phyloP scores from a whole-genome alignment of 2,329 filamentous ascomycete genomes.

The Exophiala sideris region DNA sequence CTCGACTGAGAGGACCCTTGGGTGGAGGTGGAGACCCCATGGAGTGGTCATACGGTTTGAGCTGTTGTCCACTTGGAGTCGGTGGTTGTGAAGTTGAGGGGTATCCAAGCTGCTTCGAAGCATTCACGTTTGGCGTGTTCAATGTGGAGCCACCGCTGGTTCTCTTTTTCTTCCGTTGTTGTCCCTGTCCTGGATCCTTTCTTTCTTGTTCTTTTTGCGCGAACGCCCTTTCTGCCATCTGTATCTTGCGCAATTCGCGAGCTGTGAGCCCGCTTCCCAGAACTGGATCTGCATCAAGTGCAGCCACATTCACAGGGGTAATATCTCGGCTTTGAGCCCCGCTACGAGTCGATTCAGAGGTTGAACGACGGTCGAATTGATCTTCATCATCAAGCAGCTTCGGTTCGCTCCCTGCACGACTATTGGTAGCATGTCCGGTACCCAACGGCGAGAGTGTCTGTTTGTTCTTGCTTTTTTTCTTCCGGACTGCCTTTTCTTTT shows the following conservation, averaged over 20 bases:
- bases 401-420: slow-evolving; percentile 59
- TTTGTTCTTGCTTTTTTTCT: slow-evolving; percentile 49
- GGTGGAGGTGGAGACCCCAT: slow-evolving; percentile 38
- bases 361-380: slow-evolving; percentile 54
- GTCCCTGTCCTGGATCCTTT: slow-evolving; percentile 38
- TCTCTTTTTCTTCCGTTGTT: slow-evolving; percentile 56
- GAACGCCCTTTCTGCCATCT: slow-evolving; percentile 61
- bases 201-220: slow-evolving; percentile 59
- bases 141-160: slow-evolving; percentile 54
- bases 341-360: slow-evolving; percentile 54
- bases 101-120: slow-evolving; percentile 23
- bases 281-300: slow-evolving; percentile 37
- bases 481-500: slow-evolving; percentile 45
- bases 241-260: slow-evolving; percentile 61
- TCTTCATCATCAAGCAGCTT: slow-evolving; percentile 55
- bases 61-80: slow-evolving; percentile 12
- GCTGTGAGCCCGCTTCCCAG: slow-evolving; percentile 55
- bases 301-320: slow-evolving; percentile 54
- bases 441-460: slow-evolving; percentile 53
- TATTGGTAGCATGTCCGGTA: slow-evolving; percentile 52
- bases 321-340: slow-evolving; percentile 60
- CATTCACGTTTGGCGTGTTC: slow-evolving; percentile 47
- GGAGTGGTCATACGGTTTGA: slow-evolving; percentile 8
- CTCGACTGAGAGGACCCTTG: slow-evolving; percentile 25
- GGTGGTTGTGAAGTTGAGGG: slow-evolving; percentile 14